phyloP scores from a whole-genome alignment of 1,284 basidiomycete species.

The Fereydounia khargensis region DNA sequence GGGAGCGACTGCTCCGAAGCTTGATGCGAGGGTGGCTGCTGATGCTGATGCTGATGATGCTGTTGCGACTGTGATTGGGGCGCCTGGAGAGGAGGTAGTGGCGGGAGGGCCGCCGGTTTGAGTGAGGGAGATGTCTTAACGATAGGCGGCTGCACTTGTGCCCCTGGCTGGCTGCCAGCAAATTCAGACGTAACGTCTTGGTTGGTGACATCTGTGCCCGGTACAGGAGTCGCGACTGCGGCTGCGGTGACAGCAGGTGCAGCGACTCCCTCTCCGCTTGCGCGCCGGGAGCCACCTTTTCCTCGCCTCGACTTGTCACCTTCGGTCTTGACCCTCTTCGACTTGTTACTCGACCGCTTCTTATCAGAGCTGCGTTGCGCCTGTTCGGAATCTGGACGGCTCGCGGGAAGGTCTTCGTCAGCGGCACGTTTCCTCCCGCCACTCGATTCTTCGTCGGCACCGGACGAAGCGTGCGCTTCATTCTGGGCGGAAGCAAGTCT shows the following conservation, averaged over 20 bases:
- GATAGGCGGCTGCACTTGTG: no score
- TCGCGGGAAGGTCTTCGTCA: slow-evolving; percentile 7
- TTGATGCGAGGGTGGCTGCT: no score
- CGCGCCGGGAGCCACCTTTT: slow-evolving; percentile 2
- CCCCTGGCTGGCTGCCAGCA: no score
- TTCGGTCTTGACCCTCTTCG: slow-evolving; percentile 32
- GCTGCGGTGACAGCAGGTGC: neutral
- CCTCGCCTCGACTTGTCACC: slow-evolving; percentile 22
- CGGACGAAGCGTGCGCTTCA: neutral
- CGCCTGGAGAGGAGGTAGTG: no score
- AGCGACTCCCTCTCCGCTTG: neutral
- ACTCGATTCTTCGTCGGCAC: neutral
- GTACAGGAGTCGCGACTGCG: slow-evolving; percentile 2
- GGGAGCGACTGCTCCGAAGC: no score
- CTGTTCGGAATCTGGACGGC: neutral
- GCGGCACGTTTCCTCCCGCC: slow-evolving; percentile 16
- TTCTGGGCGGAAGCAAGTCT: neutral
- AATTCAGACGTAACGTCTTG: no score
- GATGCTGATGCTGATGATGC: no score
- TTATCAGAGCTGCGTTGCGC: slow-evolving; percentile 6
- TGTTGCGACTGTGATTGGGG: no score
- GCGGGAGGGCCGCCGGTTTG: no score
- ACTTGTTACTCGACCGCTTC: slow-evolving; percentile 12
- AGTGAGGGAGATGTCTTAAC: no score
- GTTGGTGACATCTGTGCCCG: no score